Conservation (phyloP, 2,329 filamentous ascomycete species). For the Colletotrichum euphorbiae region DNA sequence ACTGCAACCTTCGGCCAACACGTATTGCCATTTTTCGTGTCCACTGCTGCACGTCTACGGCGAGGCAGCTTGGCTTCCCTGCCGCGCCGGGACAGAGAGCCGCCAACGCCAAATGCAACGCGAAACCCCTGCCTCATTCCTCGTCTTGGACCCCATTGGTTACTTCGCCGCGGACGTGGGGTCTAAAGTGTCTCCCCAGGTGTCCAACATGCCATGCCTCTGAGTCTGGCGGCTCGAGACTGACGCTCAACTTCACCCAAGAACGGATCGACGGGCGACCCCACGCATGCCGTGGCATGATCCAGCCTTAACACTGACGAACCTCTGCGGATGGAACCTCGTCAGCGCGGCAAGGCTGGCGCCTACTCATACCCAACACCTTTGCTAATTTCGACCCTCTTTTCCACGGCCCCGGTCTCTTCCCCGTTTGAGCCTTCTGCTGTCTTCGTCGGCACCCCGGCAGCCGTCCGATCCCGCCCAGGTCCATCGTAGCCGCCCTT, state of each 20-base stretch:
- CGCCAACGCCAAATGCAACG: conserved; percentile 25
- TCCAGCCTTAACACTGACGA: conserved; percentile 26
- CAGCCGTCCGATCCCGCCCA: conserved; percentile 37
- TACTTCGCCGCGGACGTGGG: conserved; percentile 22
- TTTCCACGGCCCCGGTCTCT: conserved; percentile 37
- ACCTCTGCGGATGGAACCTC: conserved; percentile 8
- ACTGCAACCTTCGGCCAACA: not conserved
- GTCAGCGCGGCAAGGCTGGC: conserved; percentile 47
- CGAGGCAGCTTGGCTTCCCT: conserved; percentile 10
- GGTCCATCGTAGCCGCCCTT: conserved; percentile 40
- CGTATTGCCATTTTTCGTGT: not conserved
- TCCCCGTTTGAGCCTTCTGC: conserved; percentile 20
- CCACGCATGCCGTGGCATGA: conserved; percentile 28
- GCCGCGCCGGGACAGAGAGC: not conserved
- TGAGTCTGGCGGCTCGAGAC: conserved; percentile 20
- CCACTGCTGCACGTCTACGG: conserved; percentile 9
- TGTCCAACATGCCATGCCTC: not conserved
- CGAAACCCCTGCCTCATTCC: conserved; percentile 36
- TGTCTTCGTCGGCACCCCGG: conserved; percentile 33
- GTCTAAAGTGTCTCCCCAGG: conserved; percentile 4
- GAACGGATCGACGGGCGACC: conserved; percentile 7
- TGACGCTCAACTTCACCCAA: not conserved
- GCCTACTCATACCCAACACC: conserved; percentile 48
- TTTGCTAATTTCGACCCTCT: conserved; percentile 48
- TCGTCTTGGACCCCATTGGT: conserved; percentile 25